These are phyloP conservation scores for Oldenlandia corymbosa DNA, from an alignment of 257 asterid species.

Conservation along the genomic window DNA sequence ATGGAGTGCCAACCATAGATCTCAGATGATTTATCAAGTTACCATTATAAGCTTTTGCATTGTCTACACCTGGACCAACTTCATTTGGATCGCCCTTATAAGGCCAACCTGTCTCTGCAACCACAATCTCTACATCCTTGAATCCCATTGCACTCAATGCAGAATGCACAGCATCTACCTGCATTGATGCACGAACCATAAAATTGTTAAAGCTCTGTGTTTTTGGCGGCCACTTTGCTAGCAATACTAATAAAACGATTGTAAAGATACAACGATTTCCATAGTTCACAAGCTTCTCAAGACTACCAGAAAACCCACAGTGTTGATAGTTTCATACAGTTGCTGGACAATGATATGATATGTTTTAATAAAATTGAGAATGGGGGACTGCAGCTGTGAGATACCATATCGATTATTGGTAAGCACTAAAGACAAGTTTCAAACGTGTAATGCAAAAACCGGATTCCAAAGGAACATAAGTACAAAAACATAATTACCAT, in stretches of 20 bases:
- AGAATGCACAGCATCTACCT: slow-evolving; percentile 88
- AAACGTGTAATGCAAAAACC: neutral
- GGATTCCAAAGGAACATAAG: neutral
- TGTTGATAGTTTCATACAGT: neutral
- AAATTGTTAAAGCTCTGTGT: neutral
- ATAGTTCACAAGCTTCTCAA: neutral
- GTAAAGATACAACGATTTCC: too few species aligned
- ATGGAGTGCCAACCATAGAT: slow-evolving; percentile 86
- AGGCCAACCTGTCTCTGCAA: slow-evolving; percentile 99
- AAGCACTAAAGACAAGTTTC: neutral
- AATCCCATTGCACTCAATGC: slow-evolving; percentile 76
- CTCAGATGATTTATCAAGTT: slow-evolving; percentile 83
- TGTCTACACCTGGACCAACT: slow-evolving; percentile 71
- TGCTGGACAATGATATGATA: neutral
- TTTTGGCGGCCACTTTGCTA: neutral
- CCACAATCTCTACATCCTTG: slow-evolving; percentile 78
- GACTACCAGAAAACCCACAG: too few species aligned
- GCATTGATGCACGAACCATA: slow-evolving; percentile 11
- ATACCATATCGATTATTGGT: too few species aligned
- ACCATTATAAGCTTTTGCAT: slow-evolving; percentile 82
- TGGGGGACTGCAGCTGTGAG: neutral
- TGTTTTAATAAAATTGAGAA: too few species aligned
- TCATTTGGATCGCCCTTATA: slow-evolving; percentile 86
- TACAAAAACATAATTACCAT: neutral
- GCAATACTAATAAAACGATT: neutral